phyloP scores from a whole-genome alignment of 1,139 yeast species.

The Yarrowia galli region DNA sequence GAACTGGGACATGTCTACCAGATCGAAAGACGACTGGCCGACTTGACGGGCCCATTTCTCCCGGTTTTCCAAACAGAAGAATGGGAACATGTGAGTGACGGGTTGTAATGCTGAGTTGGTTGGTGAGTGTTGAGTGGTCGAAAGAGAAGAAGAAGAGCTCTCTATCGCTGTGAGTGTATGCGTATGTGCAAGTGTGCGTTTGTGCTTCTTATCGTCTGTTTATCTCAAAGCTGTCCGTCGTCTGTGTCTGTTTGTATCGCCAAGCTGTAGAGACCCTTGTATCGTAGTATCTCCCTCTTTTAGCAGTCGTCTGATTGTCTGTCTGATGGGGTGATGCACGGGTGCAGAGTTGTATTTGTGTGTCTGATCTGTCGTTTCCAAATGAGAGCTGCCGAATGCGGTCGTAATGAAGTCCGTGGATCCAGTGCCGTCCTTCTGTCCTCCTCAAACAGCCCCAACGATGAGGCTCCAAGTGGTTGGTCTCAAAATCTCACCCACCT shows the following conservation, averaged over 20 bases:
- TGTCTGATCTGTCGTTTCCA: not conserved
- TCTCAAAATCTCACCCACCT: constrained; percentile 6
- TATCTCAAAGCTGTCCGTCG: too few species aligned
- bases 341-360: not conserved
- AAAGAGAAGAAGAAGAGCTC: too few species aligned
- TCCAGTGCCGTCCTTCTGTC: not conserved
- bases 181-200: too few species aligned
- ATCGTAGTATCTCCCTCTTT: too few species aligned
- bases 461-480: constrained; percentile 9
- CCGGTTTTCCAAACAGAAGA: constrained; percentile 20
- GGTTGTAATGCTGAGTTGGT: too few species aligned
- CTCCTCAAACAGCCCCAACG: constrained; percentile 26
- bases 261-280: not conserved
- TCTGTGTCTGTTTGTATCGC: not conserved
- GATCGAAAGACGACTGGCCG: constrained; percentile 37
- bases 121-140: too few species aligned
- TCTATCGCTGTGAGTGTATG: too few species aligned
- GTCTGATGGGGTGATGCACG: not conserved
- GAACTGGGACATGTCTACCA: constrained; percentile 57
- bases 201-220: not conserved
- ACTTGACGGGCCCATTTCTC: constrained; percentile 36
- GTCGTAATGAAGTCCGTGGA: not conserved
- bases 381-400: not conserved
- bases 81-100: not conserved
- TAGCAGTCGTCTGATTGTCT: too few species aligned